Conservation (phyloP, 1,284 basidiomycete genomes). For the Thecaphora frezii region DNA sequence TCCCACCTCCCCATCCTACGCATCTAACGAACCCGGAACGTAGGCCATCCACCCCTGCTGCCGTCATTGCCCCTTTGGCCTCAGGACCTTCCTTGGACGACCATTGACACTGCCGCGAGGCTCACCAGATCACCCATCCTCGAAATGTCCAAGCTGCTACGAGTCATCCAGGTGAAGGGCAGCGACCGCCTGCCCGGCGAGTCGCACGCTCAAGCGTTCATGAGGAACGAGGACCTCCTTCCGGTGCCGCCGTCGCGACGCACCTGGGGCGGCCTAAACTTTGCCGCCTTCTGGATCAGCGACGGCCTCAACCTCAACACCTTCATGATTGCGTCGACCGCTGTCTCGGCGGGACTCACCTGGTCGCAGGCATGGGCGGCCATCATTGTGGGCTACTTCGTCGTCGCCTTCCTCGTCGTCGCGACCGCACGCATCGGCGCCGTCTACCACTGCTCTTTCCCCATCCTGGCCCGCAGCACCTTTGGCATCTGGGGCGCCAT, state of each 20-base stretch:
- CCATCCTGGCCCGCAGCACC: conserved; percentile 69
- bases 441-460: conserved; percentile 68
- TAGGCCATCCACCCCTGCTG: too few relatives aligned
- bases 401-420: conserved; percentile 74
- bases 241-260: conserved; percentile 43
- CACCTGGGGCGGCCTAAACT: conserved; percentile 39
- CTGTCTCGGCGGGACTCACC: conserved; percentile 34
- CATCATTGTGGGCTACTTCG: conserved; percentile 67
- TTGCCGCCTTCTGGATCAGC: conserved; percentile 50
- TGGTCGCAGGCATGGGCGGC: conserved; percentile 49
- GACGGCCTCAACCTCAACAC: conserved; percentile 52
- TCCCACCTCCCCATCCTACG: too few relatives aligned
- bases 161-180: conserved; percentile 8
- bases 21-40: too few relatives aligned
- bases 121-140: too few relatives aligned
- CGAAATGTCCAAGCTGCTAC: neutral
- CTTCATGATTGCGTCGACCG: conserved; percentile 34
- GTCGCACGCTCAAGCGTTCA: conserved; percentile 22
- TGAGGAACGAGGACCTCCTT: conserved; percentile 42
- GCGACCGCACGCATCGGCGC: conserved; percentile 75
- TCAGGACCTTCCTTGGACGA: too few relatives aligned
- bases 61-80: too few relatives aligned
- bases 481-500: conserved; percentile 80
- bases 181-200: conserved; percentile 28
- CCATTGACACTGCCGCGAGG: too few relatives aligned